Percentiles rank a stretch among this genome's conserved stretches.
Evolutionary conservation across 192 early-diverging fungal species (phyloP).

Genomic region (Diversispora epigaea): DNA sequence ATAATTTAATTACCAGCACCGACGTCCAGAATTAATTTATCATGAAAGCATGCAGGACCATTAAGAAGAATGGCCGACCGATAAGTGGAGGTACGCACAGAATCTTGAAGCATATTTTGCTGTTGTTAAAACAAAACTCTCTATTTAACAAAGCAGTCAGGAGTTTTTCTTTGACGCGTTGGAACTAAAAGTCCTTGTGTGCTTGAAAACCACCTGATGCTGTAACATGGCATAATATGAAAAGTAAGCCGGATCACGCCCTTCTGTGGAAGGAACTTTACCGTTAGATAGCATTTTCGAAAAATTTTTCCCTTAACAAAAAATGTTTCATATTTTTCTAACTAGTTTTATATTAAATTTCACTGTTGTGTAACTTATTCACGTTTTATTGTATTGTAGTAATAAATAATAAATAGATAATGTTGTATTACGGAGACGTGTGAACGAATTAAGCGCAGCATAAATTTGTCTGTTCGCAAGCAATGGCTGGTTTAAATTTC

Average conservation of each 20-base stretch:
- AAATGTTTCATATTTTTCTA: too few species aligned
- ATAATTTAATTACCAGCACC: conserved; percentile 65
- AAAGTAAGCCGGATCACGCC: conserved; percentile 71
- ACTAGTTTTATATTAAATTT: too few species aligned
- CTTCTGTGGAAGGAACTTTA: conserved; percentile 43
- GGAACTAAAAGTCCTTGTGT: conserved; percentile 19
- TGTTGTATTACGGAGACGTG: too few species aligned
- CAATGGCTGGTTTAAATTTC: conserved; percentile 37
- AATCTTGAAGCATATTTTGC: conserved; percentile 99
- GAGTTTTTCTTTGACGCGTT: conserved; percentile 21
- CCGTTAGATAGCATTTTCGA: background rate
- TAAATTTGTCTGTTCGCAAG: too few species aligned
- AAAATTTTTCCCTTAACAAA: too few species aligned
- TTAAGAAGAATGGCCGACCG: conserved; percentile 89
- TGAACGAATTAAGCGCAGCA: too few species aligned
- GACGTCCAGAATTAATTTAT: conserved; percentile 88
- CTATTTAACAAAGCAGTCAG: conserved; percentile 24
- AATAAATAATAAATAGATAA: too few species aligned
- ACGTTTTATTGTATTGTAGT: too few species aligned
- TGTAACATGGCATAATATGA: conserved; percentile 81
- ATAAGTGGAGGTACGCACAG: conserved; percentile 91
- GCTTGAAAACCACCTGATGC: conserved; percentile 61
- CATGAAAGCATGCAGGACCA: conserved; percentile 67
- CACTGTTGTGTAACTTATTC: too few species aligned
- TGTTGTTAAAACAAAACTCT: conserved; percentile 54